Evolutionary conservation across 2,329 filamentous ascomycete species (phyloP), one percentile per base, ranked within the genome.

Genomic region (Dothistroma pini): DNA sequence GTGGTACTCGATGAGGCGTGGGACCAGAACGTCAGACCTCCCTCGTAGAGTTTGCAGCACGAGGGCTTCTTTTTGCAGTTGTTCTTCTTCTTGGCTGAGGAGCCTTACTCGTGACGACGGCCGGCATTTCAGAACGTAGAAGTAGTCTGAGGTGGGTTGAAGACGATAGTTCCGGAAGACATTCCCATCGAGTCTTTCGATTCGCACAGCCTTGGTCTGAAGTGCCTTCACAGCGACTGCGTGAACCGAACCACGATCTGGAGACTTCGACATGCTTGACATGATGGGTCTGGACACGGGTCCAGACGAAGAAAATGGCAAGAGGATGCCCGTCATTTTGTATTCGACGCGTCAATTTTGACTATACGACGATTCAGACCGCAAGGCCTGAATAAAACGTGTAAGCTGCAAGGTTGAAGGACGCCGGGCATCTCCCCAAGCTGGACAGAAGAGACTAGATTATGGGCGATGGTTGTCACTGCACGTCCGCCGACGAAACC

Each of bases 131-230:
- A 80, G 68, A 5, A 79, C 66, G 52, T 79, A 71, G 29, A 72
- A 72, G 59, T 71, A 73, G 35, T 75, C 76, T 62, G 77, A 74
- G 29, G 67, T 66, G 16, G 78, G 72, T 57, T 70, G 72, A n/a
- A 77, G 63, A n/a, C 78, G 72, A 54, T 76, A 80, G 9, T 76
- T 74, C 62, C 77, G 76, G 56, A 78, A 75, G 4, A 78, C 68
- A 8, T 71, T 63, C 5, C 68, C 65, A 49, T 66, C 59, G 14
- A 71, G 56, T 56, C 64, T 59, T 49, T 73, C 68, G 31, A 71
- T 65, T 5, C 56, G 60, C 11, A 74, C 66, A 6, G 63, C 62
- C 56, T 64, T 69, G 16, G 65, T 69, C 35, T 69, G 69, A 8
- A 73, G 60, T 41, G 69, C 69, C 34, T 61, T 63, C 29, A 55